Evolutionary conservation across 208 protist species (phyloP).

Genomic region (Naegleria gruberi): DNA sequence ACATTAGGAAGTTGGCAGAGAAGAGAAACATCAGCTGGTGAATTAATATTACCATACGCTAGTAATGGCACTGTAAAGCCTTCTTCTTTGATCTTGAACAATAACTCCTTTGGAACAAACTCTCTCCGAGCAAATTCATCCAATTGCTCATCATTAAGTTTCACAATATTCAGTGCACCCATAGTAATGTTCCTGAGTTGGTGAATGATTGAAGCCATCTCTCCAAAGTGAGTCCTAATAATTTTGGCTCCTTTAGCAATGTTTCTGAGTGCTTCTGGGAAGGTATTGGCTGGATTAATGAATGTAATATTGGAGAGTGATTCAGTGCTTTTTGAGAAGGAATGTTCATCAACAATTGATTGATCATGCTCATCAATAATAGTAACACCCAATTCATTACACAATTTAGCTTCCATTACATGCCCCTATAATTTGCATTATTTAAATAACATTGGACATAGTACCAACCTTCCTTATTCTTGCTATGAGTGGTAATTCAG

Average conservation of each 20-base stretch:
- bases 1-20: constrained; percentile 66
- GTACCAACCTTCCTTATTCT: not conserved
- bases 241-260: constrained; percentile 65
- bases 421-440: constrained; percentile 33
- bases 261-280: constrained; percentile 70
- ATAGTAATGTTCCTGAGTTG: constrained; percentile 41
- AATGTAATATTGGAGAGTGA: constrained; percentile 61
- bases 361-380: constrained; percentile 80
- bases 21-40: constrained; percentile 72
- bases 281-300: constrained; percentile 63
- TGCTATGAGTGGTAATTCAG: not conserved
- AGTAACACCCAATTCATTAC: constrained; percentile 59
- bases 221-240: constrained; percentile 77
- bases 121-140: constrained; percentile 57
- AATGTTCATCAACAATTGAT: constrained; percentile 57
- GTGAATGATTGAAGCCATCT: constrained; percentile 73
- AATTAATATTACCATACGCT: constrained; percentile 70
- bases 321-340: not conserved
- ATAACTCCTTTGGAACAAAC: constrained; percentile 49
- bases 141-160: constrained; percentile 53
- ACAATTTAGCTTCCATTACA: constrained; percentile 54
- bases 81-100: constrained; percentile 53
- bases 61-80: constrained; percentile 75
- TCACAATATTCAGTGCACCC: not conserved
- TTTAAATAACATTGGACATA: no score